Conservation (phyloP, 495 filamentous ascomycete genomes). For the Endocarpon pusillum region DNA sequence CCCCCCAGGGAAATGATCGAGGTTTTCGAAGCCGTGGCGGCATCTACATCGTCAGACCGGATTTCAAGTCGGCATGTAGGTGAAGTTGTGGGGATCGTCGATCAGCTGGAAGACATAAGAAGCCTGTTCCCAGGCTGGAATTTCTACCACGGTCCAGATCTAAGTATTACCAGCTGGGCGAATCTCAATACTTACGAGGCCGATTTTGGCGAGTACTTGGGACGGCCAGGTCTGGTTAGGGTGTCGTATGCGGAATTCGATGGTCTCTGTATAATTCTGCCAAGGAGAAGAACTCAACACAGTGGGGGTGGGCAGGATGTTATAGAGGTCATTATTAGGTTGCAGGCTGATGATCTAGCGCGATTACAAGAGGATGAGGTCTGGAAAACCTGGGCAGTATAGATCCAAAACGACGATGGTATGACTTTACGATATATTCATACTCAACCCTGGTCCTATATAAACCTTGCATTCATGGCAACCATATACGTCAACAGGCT, state of each 20-base stretch:
- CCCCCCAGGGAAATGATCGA: not conserved
- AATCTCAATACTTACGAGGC: constrained; percentile 4
- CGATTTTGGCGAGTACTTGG: constrained; percentile 5
- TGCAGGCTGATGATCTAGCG: not conserved
- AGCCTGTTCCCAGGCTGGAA: constrained; percentile 5
- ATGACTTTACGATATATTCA: too few species aligned
- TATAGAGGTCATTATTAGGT: constrained; percentile 1
- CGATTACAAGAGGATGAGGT: not conserved
- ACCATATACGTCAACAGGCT: too few species aligned
- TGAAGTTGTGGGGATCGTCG: constrained; percentile 1
- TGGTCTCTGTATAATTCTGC: constrained; percentile 7
- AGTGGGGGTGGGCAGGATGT: not conserved
- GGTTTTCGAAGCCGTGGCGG: constrained; percentile 1
- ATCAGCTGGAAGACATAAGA: not conserved
- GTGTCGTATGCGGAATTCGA: constrained; percentile 6
- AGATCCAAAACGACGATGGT: too few species aligned
- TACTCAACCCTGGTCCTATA: too few species aligned
- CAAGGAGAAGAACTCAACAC: not conserved
- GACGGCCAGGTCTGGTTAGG: constrained; percentile 3
- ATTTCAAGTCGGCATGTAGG: constrained; percentile 4
- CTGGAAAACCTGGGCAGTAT: too few species aligned
- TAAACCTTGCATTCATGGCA: too few species aligned
- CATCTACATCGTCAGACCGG: not conserved
- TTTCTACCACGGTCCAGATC: constrained; percentile 4
- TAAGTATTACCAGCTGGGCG: constrained; percentile 7